A percentile compares a stretch with the other conserved stretches of the same genome.
phyloP scores from a whole-genome alignment of 148 eudicot genomes.

The Silene latifolia region DNA sequence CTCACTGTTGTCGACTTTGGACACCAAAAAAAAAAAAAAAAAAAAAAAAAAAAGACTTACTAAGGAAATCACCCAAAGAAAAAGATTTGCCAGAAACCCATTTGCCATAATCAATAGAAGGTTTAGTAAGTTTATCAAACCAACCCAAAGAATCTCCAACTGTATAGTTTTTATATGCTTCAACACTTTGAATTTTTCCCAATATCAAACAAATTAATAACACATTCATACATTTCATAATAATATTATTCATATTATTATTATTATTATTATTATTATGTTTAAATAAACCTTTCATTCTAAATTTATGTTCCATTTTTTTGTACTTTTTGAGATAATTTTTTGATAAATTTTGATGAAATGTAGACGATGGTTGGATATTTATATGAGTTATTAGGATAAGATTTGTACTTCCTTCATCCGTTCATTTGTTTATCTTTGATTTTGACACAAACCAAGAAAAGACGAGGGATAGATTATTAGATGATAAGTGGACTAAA shows the following conservation, averaged over 20 bases:
- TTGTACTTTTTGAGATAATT: not conserved
- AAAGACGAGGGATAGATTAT: too few relatives aligned
- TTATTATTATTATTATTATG: not conserved
- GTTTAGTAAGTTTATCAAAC: slow-evolving; percentile 60
- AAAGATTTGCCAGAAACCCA: slow-evolving; percentile 67
- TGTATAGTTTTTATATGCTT: slow-evolving; percentile 80
- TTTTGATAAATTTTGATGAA: not conserved
- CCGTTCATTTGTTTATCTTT: too few relatives aligned
- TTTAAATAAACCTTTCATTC: not conserved
- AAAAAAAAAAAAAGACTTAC: slow-evolving; percentile 37
- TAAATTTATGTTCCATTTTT: slow-evolving; percentile 11
- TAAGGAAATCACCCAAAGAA: slow-evolving; percentile 89
- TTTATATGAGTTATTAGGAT: not conserved
- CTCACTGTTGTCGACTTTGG: too few relatives aligned
- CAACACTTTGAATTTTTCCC: slow-evolving; percentile 23
- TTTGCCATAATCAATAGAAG: slow-evolving; percentile 58
- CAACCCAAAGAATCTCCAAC: slow-evolving; percentile 86
- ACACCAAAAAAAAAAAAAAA: not conserved
- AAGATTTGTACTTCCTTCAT: not conserved
- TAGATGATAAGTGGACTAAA: too few relatives aligned
- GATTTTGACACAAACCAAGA: too few relatives aligned
- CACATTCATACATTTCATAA: slow-evolving; percentile 18
- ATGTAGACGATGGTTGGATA: slow-evolving; percentile 5
- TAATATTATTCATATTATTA: not conserved
- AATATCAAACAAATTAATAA: slow-evolving; percentile 11